phyloP scores from a whole-genome alignment of 192 early-diverging fungal genomes.

The Gonapodya sp. region DNA sequence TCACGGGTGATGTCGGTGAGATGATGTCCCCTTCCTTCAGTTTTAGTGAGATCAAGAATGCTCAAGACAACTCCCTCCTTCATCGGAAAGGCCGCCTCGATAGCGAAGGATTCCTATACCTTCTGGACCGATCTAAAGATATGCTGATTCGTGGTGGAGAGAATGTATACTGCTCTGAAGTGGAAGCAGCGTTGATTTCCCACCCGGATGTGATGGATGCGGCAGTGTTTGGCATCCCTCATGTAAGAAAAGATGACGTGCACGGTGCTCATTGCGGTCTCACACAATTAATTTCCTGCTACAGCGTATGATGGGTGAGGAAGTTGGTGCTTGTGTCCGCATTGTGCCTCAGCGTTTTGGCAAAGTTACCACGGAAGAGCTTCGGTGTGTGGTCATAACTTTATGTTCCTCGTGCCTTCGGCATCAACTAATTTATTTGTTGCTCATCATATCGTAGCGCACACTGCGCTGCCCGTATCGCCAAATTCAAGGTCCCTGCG shows the following conservation, averaged over 20 bases:
- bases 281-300: background rate
- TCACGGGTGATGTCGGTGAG: conserved; percentile 17
- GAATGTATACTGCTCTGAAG: conserved; percentile 23
- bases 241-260: background rate
- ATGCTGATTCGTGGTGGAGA: conserved; percentile 23
- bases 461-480: background rate
- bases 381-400: too few relatives aligned
- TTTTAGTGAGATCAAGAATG: background rate
- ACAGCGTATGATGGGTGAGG: conserved; percentile 3
- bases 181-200: conserved; percentile 12
- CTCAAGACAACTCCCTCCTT: too few relatives aligned
- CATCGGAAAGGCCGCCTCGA: conserved; percentile 15
- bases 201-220: conserved; percentile 19
- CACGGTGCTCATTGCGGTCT: background rate
- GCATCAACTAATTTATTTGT: too few relatives aligned
- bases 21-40: background rate
- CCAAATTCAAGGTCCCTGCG: conserved; percentile 8
- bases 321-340: conserved; percentile 1
- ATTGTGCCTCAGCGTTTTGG: background rate
- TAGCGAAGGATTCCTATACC: conserved; percentile 16
- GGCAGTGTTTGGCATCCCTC: conserved; percentile 20
- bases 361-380: conserved; percentile 5
- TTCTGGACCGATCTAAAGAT: conserved; percentile 21
- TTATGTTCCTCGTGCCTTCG: too few relatives aligned
- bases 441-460: too few relatives aligned